Base-by-base conservation (phyloP, 768 basidiomycete species). In the Trametes coccinea region DNA sequence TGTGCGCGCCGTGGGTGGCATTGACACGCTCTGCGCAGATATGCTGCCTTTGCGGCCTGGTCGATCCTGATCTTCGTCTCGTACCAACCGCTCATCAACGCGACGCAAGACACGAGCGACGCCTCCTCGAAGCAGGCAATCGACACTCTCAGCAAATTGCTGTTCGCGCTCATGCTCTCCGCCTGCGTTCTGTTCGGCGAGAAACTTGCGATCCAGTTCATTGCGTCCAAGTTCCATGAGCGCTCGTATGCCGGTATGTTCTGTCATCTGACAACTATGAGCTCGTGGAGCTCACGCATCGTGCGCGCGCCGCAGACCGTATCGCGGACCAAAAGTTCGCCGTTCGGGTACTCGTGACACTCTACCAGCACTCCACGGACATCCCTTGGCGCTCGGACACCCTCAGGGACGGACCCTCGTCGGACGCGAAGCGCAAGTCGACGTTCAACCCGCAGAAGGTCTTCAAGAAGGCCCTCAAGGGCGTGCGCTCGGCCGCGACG, bases 121-220 rank as follows among this genome's bases (percentile, higher is more conserved):
- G 69, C 74, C n/a, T 62, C 63, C n/a, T 17, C 46, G 9, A 52
- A 76, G 29, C 67, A 66, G n/a, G n/a, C 56, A 1, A 55, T 70
- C 72, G 50, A 66, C 68, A 77, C 87, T 17, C 76, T 89, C 41
- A 82, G 78, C 3, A 87, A 86, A 70, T 74, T 93, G 30, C 77
- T 92, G 6, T 93, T 95, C 69, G 90, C 86, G 7, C 71, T 89
- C 51, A 82, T 86, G 69, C 69, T 95, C 50, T 90, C 86, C 69
- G 73, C 88, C 0, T 81, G 81, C 30, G 79, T 93, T 29, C 81
- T 95, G 5, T 79, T 90, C 10, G 87, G 82, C 56, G 93, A 95
- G 73, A 97, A 97, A 70, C 84, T 95, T 61, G 73, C 88, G 13
- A 90, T 97, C 50, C 94, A 95, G 72, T 86, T 86, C 79, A 93